Base-by-base conservation (phyloP, 2,329 filamentous ascomycete genomes). In the Aspergillus pseudoterreus region DNA sequence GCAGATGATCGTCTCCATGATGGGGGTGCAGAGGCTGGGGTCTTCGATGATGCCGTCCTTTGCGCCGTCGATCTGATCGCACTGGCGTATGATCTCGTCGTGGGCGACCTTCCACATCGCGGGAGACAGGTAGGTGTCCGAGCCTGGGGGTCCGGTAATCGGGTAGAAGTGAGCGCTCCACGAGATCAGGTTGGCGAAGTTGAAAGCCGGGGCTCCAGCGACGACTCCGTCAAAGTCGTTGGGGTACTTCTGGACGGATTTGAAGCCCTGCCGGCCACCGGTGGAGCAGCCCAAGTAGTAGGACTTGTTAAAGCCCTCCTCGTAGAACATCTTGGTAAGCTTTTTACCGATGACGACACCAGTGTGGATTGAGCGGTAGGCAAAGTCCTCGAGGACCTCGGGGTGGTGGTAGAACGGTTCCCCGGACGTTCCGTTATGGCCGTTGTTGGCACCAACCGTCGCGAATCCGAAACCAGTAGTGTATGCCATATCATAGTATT, bases 221-320 rank as follows among this genome's bases (percentile, higher is more conserved):
- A 84, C 60, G 9, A 80, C 72, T 17, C 82, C 82, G 56, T 84
- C 80, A 21, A 84, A 83, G 53, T 83, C 80, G 0, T 77, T 69
- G 0, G 82, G 80, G 53, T 76, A 83, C 12, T 68, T 60, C 56
- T 84, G 75, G 0, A 79, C 75, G 6, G 76, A 75, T 48, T 79
- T 79, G 32, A 82, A 68, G 3, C 80, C 82, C 68, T 85, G 80
- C 0, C 82, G 72, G 1, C 83, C 82, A 6, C 83, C 83, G 0
- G 80, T 78, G 0, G 80, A 84, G 59, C 82, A 85, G 6, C 82
- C 82, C 2, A 78, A 60, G 54, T 63, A 64, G 43, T 63, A 64
- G 6, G 74, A 76, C 47, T 75, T 77, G 11, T 66, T 63, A 1
- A 73, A 70, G 0, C 65, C 59, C 8, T 61, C 69, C 2, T 67